Evolutionary conservation across 1,139 yeast species (phyloP).

Genomic region (Yamadazyma triangularis): DNA sequence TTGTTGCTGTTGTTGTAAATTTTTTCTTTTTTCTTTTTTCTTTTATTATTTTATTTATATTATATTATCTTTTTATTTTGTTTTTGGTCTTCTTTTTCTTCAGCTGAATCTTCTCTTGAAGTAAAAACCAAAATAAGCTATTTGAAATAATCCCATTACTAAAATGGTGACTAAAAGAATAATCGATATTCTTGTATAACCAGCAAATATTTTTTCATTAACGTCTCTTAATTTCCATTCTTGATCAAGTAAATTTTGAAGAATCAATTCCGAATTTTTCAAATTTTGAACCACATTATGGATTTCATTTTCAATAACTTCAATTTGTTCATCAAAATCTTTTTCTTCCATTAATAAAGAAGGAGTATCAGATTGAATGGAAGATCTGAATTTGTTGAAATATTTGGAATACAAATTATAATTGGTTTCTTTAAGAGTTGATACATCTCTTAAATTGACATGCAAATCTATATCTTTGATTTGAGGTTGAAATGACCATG

Average conservation of each 20-base stretch:
- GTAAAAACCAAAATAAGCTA: slow-evolving; percentile 24
- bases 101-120: no score
- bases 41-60: no score
- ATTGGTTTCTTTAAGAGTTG: slow-evolving; percentile 30
- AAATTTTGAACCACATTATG: slow-evolving; percentile 27
- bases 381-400: slow-evolving; percentile 20
- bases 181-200: slow-evolving; percentile 27
- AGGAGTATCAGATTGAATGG: slow-evolving; percentile 8
- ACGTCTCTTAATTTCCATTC: slow-evolving; percentile 34
- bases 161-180: slow-evolving; percentile 23
- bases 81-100: no score
- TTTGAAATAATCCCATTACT: slow-evolving; percentile 27
- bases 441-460: slow-evolving; percentile 33
- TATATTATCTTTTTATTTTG: no score
- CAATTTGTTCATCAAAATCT: slow-evolving; percentile 30
- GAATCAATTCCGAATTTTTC: slow-evolving; percentile 21
- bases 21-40: no score
- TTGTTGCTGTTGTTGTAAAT: no score
- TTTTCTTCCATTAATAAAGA: slow-evolving; percentile 22
- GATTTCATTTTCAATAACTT: slow-evolving; percentile 27
- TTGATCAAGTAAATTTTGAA: slow-evolving; percentile 27
- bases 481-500: slow-evolving; percentile 39
- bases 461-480: slow-evolving; percentile 28
- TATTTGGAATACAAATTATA: slow-evolving; percentile 33
- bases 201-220: slow-evolving; percentile 36